A percentile compares a stretch with the other conserved stretches of the same genome.
phyloP scores from a whole-genome alignment of 202 grass and related monocot genomes.

The Panicum virgatum region DNA sequence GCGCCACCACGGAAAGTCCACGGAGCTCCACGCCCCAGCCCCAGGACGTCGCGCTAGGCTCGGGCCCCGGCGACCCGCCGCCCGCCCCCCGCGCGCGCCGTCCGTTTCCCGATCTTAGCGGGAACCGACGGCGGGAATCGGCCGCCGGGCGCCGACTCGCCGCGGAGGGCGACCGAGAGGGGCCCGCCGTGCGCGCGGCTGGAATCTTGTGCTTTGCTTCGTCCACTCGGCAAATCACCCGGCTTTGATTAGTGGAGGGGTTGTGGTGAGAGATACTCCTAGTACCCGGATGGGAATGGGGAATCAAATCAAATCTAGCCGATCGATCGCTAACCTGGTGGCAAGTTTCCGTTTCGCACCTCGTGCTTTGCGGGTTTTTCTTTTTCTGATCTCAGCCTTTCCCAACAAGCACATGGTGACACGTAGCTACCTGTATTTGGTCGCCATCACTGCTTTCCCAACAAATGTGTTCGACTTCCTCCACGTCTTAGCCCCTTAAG shows the following conservation, averaged over 20 bases:
- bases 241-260: neutral
- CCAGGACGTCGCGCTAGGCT: neutral
- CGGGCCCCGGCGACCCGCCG: neutral
- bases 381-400: neutral
- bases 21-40: neutral
- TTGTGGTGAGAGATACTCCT: neutral
- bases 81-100: neutral
- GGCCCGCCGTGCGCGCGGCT: neutral
- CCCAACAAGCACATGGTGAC: no score
- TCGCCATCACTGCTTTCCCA: no score
- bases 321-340: neutral
- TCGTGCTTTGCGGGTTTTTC: neutral
- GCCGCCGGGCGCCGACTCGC: neutral
- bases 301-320: slow-evolving; percentile 6
- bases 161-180: neutral
- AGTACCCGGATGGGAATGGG: no score
- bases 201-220: slow-evolving; percentile 37
- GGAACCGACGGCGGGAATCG: slow-evolving; percentile 27
- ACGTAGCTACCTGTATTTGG: no score
- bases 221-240: neutral
- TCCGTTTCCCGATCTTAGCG: neutral
- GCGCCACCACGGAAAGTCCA: slow-evolving; percentile 30
- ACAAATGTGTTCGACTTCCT: no score
- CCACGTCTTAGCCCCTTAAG: no score
- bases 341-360: neutral